phyloP scores from a whole-genome alignment of 2,329 filamentous ascomycete genomes.

The Keithomyces neogunnii region DNA sequence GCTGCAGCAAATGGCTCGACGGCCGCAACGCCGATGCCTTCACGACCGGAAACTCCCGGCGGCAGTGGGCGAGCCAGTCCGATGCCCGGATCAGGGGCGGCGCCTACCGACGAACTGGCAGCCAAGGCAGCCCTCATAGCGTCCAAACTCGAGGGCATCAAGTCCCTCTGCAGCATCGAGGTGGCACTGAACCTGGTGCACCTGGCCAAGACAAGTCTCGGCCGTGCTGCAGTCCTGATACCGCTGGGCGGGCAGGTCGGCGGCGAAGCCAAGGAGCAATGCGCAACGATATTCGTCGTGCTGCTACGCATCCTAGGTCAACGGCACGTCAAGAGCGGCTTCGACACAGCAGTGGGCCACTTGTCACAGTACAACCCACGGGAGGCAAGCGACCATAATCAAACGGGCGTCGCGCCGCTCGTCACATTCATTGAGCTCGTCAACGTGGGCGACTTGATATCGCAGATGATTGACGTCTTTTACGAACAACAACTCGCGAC shows the following conservation, averaged over 20 bases:
- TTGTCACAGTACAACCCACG: slow-evolving; percentile 86
- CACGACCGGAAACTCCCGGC: slow-evolving; percentile 42
- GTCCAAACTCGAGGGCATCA: slow-evolving; percentile 86
- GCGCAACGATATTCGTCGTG: slow-evolving; percentile 77
- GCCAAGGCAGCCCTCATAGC: slow-evolving; percentile 98
- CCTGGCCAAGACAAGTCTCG: slow-evolving; percentile 77
- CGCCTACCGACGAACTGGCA: slow-evolving; percentile 82
- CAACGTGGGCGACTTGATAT: slow-evolving; percentile 94
- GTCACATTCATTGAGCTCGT: slow-evolving; percentile 96
- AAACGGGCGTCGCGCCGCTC: slow-evolving; percentile 74
- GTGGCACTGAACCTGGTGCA: slow-evolving; percentile 86
- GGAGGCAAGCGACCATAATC: slow-evolving; percentile 63
- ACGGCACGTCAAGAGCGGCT: slow-evolving; percentile 83
- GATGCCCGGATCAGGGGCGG: slow-evolving; percentile 43
- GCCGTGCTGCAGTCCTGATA: slow-evolving; percentile 77
- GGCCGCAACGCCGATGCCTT: slow-evolving; percentile 26
- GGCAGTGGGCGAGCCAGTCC: slow-evolving; percentile 30
- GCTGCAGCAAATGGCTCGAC: slow-evolving; percentile 18
- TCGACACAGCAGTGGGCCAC: slow-evolving; percentile 86
- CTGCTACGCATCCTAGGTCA: slow-evolving; percentile 78
- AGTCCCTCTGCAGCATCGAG: slow-evolving; percentile 91
- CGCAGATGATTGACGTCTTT: slow-evolving; percentile 98
- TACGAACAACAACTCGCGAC: slow-evolving; percentile 89
- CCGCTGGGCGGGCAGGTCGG: slow-evolving; percentile 71
- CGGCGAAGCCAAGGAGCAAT: slow-evolving; percentile 78